Evolutionary conservation across 2,329 filamentous ascomycete species (phyloP), one percentile per base, ranked within the genome.

Genomic region (Aspergillus aculeatinus): DNA sequence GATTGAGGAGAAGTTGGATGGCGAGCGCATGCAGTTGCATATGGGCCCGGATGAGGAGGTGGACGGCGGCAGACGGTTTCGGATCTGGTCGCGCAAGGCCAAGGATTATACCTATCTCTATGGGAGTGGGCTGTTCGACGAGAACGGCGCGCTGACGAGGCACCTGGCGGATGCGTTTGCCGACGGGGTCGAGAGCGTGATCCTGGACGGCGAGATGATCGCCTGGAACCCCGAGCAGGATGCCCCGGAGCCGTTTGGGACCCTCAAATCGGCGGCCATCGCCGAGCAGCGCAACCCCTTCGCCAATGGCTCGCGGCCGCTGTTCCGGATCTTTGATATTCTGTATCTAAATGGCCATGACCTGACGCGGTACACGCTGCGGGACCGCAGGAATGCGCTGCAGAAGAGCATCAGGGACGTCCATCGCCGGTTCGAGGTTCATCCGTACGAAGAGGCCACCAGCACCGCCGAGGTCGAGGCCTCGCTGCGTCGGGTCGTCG

Each of bases 1-100:
- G 92, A 95, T 98, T 51, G 95, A 99, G 74, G 95, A 99, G 77
- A 99, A 99, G 76, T 81, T 99, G 9, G 95, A 99, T 67, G 95
- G 95, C 1, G 95, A 99, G 77, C 86, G 95, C 27, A 97, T 99
- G 89, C 95, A 99, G 74, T 83, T 99, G 72, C 95, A 99, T 74
- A 93, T 98, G 89, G 76, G 85, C 12, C 82, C 89, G 59, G 91
- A 97, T 65, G 79, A 86, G 3, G 77, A 75, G 0, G 79, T 87
- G 0, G 83, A 86, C 0, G 92, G 92, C 0, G 91, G 91, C 0
- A 87, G 82, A 58, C 82, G 81, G 21, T 97, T 98, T 73, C 82
- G 82, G 33, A 99, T 96, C 75, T 99, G 93, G 92, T 98, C 94
- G 2, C 85, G 95, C 55, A 98, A 96, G 76, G 94, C 91, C 9